phyloP scores from a whole-genome alignment of 2,329 filamentous ascomycete species.

The Salinomyces thailandicus region DNA sequence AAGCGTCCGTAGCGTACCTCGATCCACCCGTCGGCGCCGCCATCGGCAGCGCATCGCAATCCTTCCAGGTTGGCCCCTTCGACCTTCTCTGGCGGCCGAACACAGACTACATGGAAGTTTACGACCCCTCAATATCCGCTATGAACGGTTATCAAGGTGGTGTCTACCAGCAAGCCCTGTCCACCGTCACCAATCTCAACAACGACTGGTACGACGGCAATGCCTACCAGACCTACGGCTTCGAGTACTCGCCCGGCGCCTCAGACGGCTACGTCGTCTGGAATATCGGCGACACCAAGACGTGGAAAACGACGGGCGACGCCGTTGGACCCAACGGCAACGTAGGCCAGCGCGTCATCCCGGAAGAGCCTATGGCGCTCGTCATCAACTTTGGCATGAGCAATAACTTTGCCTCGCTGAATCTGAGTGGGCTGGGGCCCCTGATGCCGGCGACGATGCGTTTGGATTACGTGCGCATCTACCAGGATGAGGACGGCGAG shows the following conservation, averaged over 20 bases:
- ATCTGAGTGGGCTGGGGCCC: constrained; percentile 45
- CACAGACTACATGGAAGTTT: constrained; percentile 53
- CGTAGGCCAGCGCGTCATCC: constrained; percentile 53
- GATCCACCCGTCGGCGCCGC: constrained; percentile 38
- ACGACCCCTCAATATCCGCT: constrained; percentile 46
- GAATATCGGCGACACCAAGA: constrained; percentile 55
- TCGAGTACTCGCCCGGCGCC: constrained; percentile 52
- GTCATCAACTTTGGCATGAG: constrained; percentile 64
- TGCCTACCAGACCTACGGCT: constrained; percentile 52
- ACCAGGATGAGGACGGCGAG: constrained; percentile 50
- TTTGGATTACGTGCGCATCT: constrained; percentile 61
- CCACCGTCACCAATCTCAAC: constrained; percentile 51
- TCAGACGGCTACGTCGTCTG: constrained; percentile 51
- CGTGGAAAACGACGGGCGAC: constrained; percentile 51
- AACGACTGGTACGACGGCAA: constrained; percentile 57
- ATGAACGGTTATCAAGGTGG: constrained; percentile 54
- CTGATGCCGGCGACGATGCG: constrained; percentile 55
- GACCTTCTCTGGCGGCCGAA: constrained; percentile 57
- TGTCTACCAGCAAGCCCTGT: constrained; percentile 53
- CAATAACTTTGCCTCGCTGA: constrained; percentile 52
- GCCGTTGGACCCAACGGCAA: constrained; percentile 60
- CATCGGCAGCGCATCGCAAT: constrained; percentile 54
- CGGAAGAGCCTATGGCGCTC: constrained; percentile 56
- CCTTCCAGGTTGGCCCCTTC: constrained; percentile 57
- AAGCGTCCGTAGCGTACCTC: constrained; percentile 51